These are phyloP conservation scores for Leccinellum luteum DNA, from an alignment of 768 basidiomycete genomes.

Conservation along the genomic window DNA sequence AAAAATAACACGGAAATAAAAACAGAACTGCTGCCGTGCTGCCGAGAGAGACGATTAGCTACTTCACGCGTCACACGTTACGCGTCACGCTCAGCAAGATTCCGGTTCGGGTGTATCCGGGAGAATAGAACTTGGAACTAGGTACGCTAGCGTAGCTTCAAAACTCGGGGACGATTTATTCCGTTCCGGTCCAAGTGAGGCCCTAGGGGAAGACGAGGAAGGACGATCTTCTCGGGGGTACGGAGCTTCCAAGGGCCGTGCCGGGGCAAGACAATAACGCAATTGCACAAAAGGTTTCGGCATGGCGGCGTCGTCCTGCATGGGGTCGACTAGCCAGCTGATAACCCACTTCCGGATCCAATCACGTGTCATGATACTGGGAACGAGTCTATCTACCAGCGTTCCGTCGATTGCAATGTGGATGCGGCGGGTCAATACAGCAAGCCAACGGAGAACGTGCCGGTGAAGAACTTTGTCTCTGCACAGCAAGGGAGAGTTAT, in stretches of 20 bases:
- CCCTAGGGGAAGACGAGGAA: background rate
- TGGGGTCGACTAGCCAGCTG: background rate
- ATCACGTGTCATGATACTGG: background rate
- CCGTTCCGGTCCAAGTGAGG: background rate
- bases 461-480: slow-evolving; percentile 1
- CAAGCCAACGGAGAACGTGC: slow-evolving; percentile 14
- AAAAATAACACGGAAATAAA: no score
- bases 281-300: background rate
- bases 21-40: no score
- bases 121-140: background rate
- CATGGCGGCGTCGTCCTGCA: background rate
- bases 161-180: background rate
- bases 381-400: background rate
- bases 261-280: background rate
- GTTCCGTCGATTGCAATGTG: background rate
- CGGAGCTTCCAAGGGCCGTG: background rate
- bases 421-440: background rate
- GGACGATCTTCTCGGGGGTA: background rate
- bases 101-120: background rate
- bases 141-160: no score
- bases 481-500: slow-evolving; percentile 10
- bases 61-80: no score
- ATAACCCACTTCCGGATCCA: background rate
- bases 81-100: background rate
- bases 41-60: no score